phyloP scores from a whole-genome alignment of 2,329 filamentous ascomycete genomes.

The Paecilomyces niveus region DNA sequence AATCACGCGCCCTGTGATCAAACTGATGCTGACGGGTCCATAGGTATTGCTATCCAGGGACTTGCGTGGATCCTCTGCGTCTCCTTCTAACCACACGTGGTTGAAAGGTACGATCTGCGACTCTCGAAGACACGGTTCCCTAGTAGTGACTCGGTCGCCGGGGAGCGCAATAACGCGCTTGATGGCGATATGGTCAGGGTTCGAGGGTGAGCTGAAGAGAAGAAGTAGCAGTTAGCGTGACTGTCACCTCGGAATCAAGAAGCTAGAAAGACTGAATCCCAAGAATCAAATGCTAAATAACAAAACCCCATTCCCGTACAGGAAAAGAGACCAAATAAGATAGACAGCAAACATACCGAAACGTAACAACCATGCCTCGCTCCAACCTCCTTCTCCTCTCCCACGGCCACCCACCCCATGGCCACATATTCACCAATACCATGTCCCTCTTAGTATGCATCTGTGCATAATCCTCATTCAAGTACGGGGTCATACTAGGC shows the following conservation, averaged over 20 bases:
- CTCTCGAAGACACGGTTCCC: conserved; percentile 50
- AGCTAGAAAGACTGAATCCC: background rate
- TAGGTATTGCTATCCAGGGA: conserved; percentile 84
- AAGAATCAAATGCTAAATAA: background rate
- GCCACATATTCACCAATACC: conserved; percentile 37
- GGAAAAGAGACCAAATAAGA: background rate
- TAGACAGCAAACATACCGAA: conserved; percentile 30
- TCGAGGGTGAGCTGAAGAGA: conserved; percentile 57
- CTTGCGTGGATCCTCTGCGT: conserved; percentile 59
- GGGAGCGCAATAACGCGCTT: conserved; percentile 79
- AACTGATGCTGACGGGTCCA: conserved; percentile 68
- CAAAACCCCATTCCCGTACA: background rate
- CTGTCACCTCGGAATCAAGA: background rate
- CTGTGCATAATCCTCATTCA: conserved; percentile 58
- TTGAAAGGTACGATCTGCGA: conserved; percentile 63
- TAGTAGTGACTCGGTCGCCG: conserved; percentile 67
- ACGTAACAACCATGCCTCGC: conserved; percentile 68
- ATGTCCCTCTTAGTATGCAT: conserved; percentile 32
- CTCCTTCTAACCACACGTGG: conserved; percentile 93
- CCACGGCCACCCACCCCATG: conserved; percentile 38
- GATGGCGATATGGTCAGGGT: conserved; percentile 62
- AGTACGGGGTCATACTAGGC: conserved; percentile 67
- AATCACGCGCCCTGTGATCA: conserved; percentile 69
- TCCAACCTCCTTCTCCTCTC: conserved; percentile 48
- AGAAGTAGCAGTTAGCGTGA: background rate